These are phyloP conservation scores for Caloboletus inedulis DNA, from an alignment of 1,284 basidiomycete genomes.

Conservation along the genomic window DNA sequence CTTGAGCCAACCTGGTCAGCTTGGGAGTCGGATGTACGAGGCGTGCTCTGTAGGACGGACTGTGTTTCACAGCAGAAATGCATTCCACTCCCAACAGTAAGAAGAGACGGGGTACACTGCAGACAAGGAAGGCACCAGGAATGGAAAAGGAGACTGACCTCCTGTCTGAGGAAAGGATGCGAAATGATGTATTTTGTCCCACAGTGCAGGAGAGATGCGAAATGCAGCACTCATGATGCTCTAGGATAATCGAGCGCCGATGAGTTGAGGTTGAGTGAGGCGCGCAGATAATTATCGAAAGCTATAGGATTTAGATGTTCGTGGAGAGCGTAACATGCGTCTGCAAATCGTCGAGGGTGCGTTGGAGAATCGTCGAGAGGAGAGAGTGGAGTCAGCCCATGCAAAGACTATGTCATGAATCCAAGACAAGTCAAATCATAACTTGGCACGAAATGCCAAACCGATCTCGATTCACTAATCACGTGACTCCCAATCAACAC, in stretches of 20 bases:
- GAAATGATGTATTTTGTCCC: slow-evolving; percentile 93
- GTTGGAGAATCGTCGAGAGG: neutral
- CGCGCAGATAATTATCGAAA: neutral
- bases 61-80: neutral
- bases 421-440: neutral
- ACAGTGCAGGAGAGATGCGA: slow-evolving; percentile 75
- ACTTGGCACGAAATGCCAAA: too few species aligned
- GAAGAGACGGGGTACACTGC: neutral
- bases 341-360: neutral
- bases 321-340: slow-evolving; percentile 11
- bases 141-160: slow-evolving; percentile 66
- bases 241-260: neutral
- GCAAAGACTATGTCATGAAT: neutral
- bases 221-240: slow-evolving; percentile 41
- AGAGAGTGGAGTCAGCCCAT: neutral
- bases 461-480: too few species aligned
- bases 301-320: neutral
- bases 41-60: neutral
- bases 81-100: neutral
- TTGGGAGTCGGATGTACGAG: neutral
- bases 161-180: slow-evolving; percentile 93
- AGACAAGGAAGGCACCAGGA: slow-evolving; percentile 37
- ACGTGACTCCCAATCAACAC: too few species aligned
- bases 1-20: neutral
- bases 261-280: neutral